Base-by-base conservation (phyloP, 2,329 filamentous ascomycete genomes). In the Macrophomina pseudophaseolina region DNA sequence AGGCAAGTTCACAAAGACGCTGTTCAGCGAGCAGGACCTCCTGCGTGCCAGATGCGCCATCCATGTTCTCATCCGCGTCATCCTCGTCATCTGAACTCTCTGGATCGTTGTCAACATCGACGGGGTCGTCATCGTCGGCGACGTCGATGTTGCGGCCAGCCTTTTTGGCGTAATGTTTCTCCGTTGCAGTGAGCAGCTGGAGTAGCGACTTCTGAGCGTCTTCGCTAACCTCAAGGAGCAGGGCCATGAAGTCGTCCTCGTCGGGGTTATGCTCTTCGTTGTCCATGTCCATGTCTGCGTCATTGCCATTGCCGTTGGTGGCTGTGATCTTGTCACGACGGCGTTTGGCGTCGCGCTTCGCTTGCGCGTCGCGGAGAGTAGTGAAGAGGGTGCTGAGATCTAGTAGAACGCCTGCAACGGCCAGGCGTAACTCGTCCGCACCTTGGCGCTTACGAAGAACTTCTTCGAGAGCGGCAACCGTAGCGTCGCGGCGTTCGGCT, bases 351-450 rank as follows among this genome's bases (percentile, higher is more conserved):
- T 66, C 73, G n/a, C 74, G 58, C 78, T 79, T 65, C 74, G 73
- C 58, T 70, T 75, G 71, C 70, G 70, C 54, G 4, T 42, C 44
- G 63, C 89, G 86, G 35, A 97, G 83, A 5, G 89, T 90, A 53
- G 90, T 88, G 74, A 97, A 94, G 9, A 93, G 84, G 28, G 90
- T 89, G 77, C 94, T 90, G 6, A 97, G 81, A 71, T 99, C 95
- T 66, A 97, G 89, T 7, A 96, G 83, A 54, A 88, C 89, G 59
- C 92, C 89, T 0, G 91, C 90, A 2, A 93, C 88, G 60, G 89
- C 87, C 44, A 95, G 84, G 49, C 92, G 89, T 51, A 97, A 83
- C 63, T 93, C 88, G 71, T 98, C 94, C 62, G 93, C 88, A 58
- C 88, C 87, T 35, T 80, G 76, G n/a, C 86, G 80, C 18, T 76